Conservation (phyloP, 768 basidiomycete species). For the Piloderma croceum region DNA sequence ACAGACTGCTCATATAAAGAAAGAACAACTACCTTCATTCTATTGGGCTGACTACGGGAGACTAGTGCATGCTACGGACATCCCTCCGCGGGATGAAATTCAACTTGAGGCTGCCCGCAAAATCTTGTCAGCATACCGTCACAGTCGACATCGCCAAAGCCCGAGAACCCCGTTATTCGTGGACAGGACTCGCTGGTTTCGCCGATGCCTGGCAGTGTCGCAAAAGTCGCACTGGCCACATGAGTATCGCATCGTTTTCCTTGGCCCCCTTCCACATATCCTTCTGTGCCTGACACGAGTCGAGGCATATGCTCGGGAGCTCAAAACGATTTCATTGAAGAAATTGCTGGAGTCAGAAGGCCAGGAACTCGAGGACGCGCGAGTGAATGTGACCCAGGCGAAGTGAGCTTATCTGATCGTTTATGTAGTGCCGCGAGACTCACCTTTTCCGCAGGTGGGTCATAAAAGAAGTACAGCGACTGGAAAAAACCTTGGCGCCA, state of each 20-base stretch:
- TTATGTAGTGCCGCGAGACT: too few species aligned
- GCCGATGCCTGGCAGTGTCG: conserved; percentile 23
- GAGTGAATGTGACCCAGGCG: too few species aligned
- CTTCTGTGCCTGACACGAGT: conserved; percentile 36
- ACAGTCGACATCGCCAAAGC: conserved; percentile 3
- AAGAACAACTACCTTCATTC: too few species aligned
- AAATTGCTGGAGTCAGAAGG: conserved; percentile 23
- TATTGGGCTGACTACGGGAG: too few species aligned
- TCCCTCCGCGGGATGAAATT: too few species aligned
- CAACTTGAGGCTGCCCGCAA: conserved; percentile 16
- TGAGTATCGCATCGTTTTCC: conserved; percentile 33
- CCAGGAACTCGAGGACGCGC: conserved; percentile 34
- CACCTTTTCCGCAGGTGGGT: too few species aligned
- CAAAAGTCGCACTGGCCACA: conserved; percentile 23
- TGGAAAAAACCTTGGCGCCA: conserved; percentile 30
- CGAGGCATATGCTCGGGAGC: conserved; percentile 16
- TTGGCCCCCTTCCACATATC: conserved; percentile 34
- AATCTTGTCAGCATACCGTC: conserved; percentile 14
- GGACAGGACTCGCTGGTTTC: conserved; percentile 20
- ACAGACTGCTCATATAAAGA: too few species aligned
- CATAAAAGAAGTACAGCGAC: conserved; percentile 17
- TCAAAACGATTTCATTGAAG: conserved; percentile 29
- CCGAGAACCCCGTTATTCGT: conserved; percentile 15
- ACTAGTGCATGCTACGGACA: too few species aligned
- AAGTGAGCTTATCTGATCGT: too few species aligned